phyloP scores from a whole-genome alignment of 75 land plant genomes.

The Pinus tabuliformis region DNA sequence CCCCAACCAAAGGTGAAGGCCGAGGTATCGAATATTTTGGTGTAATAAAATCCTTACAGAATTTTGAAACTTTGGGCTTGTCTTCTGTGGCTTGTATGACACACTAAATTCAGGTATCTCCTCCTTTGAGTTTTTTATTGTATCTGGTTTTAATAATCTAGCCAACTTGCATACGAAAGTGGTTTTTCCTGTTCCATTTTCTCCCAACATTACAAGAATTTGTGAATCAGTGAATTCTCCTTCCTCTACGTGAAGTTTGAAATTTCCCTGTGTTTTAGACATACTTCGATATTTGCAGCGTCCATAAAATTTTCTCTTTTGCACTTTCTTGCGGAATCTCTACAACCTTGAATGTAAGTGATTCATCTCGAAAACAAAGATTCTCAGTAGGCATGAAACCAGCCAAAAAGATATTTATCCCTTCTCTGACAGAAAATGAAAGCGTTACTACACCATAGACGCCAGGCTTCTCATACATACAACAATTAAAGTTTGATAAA shows the following conservation, averaged over 20 bases:
- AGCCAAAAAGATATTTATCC: conserved; percentile 94
- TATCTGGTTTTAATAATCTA: conserved; percentile 89
- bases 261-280: conserved; percentile 90
- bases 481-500: conserved; percentile 96
- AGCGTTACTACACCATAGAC: conserved; percentile 97
- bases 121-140: conserved; percentile 60
- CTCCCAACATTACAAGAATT: conserved; percentile 98
- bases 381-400: conserved; percentile 99
- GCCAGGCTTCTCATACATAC: conserved; percentile 97
- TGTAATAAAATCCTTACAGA: too few species aligned
- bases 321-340: conserved; percentile 97
- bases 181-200: conserved; percentile 99
- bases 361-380: conserved; percentile 94
- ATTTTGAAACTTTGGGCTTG: too few species aligned
- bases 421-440: conserved; percentile 98
- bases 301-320: conserved; percentile 90
- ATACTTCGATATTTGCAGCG: conserved; percentile 92
- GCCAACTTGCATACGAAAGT: conserved; percentile 99
- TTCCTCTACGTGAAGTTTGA: conserved; percentile 76
- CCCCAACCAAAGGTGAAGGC: too few species aligned
- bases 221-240: conserved; percentile 99
- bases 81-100: too few species aligned
- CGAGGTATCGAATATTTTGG: too few species aligned
- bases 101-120: too few species aligned
- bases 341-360: conserved; percentile 97